Evolutionary conservation across 2,329 filamentous ascomycete species (phyloP).

Genomic region (Phialophora expanda): DNA sequence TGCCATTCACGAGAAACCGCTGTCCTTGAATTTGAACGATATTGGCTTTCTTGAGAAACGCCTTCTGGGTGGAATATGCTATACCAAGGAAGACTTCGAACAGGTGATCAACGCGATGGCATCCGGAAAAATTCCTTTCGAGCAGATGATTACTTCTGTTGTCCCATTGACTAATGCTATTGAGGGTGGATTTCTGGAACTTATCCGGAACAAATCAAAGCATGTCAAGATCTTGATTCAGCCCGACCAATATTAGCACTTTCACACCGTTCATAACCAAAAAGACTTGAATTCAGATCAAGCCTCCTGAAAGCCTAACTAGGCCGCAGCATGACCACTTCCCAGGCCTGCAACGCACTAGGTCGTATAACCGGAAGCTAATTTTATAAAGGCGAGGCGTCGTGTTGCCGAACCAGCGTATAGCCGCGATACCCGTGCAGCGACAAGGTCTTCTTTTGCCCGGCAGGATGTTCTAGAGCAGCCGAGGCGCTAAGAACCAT

Average conservation of each 20-base stretch:
- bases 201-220: conserved; percentile 64
- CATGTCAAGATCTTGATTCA: conserved; percentile 67
- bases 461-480: too few species aligned
- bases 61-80: conserved; percentile 52
- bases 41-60: conserved; percentile 58
- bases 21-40: conserved; percentile 55
- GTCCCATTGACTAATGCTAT: conserved; percentile 62
- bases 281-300: too few species aligned
- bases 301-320: too few species aligned
- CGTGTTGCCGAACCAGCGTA: conserved; percentile 7
- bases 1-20: conserved; percentile 60
- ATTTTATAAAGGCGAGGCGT: conserved; percentile 19
- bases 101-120: conserved; percentile 52
- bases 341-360: too few species aligned
- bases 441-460: too few species aligned
- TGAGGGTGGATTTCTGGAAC: conserved; percentile 61
- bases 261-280: too few species aligned
- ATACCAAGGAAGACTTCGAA: conserved; percentile 53
- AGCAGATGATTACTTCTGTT: conserved; percentile 65
- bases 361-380: too few species aligned
- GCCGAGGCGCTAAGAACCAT: too few species aligned
- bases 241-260: conserved; percentile 1
- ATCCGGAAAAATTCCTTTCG: conserved; percentile 36
- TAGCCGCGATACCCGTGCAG: conserved; percentile 15
- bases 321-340: too few species aligned